Conservation (phyloP, 495 filamentous ascomycete species). For the Lichenothelia convexa region DNA sequence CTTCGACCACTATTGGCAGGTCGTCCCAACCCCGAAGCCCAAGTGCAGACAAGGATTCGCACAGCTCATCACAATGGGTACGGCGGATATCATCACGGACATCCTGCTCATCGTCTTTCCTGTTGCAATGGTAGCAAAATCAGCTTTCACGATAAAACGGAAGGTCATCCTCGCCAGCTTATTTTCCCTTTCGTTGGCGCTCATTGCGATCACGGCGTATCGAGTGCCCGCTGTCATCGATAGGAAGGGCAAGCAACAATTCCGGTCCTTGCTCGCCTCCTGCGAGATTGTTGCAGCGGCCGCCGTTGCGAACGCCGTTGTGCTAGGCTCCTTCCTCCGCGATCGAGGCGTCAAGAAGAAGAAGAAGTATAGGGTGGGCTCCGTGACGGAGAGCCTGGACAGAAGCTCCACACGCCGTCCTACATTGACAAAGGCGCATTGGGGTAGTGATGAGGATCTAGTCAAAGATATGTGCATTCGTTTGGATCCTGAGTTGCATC, state of each 20-base stretch:
- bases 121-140: conserved; percentile 63
- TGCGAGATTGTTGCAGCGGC: conserved; percentile 24
- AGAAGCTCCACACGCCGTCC: conserved; percentile 13
- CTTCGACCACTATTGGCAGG: conserved; percentile 77
- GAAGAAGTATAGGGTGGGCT: conserved; percentile 16
- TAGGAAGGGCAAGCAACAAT: conserved; percentile 20
- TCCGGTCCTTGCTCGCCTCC: conserved; percentile 22
- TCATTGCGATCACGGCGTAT: conserved; percentile 36
- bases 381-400: conserved; percentile 20
- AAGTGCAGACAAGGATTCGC: conserved; percentile 11
- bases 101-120: conserved; percentile 73
- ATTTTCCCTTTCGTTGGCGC: conserved; percentile 62
- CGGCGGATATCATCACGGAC: conserved; percentile 74
- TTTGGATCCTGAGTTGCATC: conserved; percentile 15
- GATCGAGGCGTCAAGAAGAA: conserved; percentile 24
- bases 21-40: conserved; percentile 70
- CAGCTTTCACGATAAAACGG: conserved; percentile 45
- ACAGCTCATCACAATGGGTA: conserved; percentile 75
- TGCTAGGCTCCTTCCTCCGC: conserved; percentile 25
- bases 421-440: conserved; percentile 12
- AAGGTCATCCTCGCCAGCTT: conserved; percentile 41
- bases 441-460: conserved; percentile 24
- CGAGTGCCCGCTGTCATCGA: conserved; percentile 20
- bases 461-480: conserved; percentile 19
- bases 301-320: conserved; percentile 22